A percentile compares a stretch with the other conserved stretches of the same genome.
phyloP scores from a whole-genome alignment of 2,329 filamentous ascomycete genomes.

The Simplicillium aogashimaense region DNA sequence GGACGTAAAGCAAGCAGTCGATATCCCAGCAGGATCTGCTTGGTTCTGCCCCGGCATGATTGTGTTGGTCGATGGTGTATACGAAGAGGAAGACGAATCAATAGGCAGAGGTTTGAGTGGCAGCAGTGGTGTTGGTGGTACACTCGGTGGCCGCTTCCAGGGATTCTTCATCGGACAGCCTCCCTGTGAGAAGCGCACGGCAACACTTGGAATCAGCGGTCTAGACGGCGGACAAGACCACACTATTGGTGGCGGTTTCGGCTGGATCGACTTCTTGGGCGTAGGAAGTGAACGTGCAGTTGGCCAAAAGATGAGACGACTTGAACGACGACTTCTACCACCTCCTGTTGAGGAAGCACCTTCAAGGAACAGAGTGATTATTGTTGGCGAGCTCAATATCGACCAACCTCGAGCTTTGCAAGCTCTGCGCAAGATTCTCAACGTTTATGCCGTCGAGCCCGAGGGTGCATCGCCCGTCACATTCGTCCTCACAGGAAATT shows the following conservation, averaged over 20 bases:
- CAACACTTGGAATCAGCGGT: slow-evolving; percentile 63
- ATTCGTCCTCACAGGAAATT: slow-evolving; percentile 82
- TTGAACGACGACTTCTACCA: slow-evolving; percentile 61
- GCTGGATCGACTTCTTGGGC: slow-evolving; percentile 95
- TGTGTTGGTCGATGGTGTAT: slow-evolving; percentile 88
- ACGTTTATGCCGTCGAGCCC: slow-evolving; percentile 58
- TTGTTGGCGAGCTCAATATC: slow-evolving; percentile 78
- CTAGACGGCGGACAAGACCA: slow-evolving; percentile 47
- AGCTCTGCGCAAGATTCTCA: slow-evolving; percentile 70
- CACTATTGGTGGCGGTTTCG: slow-evolving; percentile 72
- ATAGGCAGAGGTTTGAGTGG: slow-evolving; percentile 61
- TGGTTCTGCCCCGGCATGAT: slow-evolving; percentile 98
- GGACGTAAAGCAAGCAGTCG: slow-evolving; percentile 69
- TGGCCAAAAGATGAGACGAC: slow-evolving; percentile 70
- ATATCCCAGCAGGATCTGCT: slow-evolving; percentile 74
- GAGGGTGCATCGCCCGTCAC: slow-evolving; percentile 60
- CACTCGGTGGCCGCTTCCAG: slow-evolving; percentile 84
- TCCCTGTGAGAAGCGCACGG: slow-evolving; percentile 74
- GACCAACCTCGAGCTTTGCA: slow-evolving; percentile 75
- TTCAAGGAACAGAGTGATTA: slow-evolving; percentile 49
- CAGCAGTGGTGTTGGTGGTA: slow-evolving; percentile 75
- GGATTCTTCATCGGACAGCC: slow-evolving; percentile 87
- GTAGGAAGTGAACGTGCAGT: slow-evolving; percentile 81
- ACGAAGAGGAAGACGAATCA: slow-evolving; percentile 80
- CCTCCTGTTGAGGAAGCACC: slow-evolving; percentile 22